phyloP scores from a whole-genome alignment of 1,139 yeast genomes.

The Groenewaldozyma auringiensis region DNA sequence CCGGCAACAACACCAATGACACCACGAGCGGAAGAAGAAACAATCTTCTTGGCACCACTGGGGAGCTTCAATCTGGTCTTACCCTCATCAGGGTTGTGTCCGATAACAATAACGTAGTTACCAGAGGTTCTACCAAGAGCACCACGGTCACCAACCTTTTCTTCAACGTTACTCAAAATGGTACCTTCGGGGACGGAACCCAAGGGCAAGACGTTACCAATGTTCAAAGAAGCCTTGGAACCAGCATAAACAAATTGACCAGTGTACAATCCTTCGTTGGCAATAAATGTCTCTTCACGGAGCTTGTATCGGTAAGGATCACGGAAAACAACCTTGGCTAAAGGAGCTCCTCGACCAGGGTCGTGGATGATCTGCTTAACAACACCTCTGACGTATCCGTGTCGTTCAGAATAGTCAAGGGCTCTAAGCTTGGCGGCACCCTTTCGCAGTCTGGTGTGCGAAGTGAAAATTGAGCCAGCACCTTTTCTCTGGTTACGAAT shows the following conservation, averaged over 20 bases:
- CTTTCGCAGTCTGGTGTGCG: conserved; percentile 99
- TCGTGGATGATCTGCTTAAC: conserved; percentile 98
- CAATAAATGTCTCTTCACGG: conserved; percentile 98
- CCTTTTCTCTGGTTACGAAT: conserved; percentile 99
- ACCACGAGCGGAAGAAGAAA: conserved; percentile 97
- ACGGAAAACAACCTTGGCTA: conserved; percentile 98
- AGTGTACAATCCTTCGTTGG: conserved; percentile 99
- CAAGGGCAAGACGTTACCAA: conserved; percentile 96
- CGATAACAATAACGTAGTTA: conserved; percentile 97
- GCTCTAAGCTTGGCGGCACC: conserved; percentile 99
- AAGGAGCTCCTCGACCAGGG: conserved; percentile 99
- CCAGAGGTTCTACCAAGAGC: conserved; percentile 99
- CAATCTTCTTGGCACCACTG: conserved; percentile 96
- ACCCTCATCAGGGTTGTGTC: conserved; percentile 98
- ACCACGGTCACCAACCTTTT: conserved; percentile 99
- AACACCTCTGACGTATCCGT: conserved; percentile 99
- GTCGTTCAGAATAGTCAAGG: conserved; percentile 98
- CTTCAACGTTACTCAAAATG: conserved; percentile 96
- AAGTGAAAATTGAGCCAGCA: conserved; percentile 99
- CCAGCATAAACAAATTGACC: conserved; percentile 99
- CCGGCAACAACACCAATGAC: conserved; percentile 99
- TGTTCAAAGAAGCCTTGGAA: conserved; percentile 94
- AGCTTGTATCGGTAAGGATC: conserved; percentile 98
- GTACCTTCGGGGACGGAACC: conserved; percentile 99
- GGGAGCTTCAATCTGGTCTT: conserved; percentile 99